A percentile compares a stretch with the other conserved stretches of the same genome.
Conservation (phyloP, 2,329 filamentous ascomycete genomes). For the Plectosphaerella sp. region DNA sequence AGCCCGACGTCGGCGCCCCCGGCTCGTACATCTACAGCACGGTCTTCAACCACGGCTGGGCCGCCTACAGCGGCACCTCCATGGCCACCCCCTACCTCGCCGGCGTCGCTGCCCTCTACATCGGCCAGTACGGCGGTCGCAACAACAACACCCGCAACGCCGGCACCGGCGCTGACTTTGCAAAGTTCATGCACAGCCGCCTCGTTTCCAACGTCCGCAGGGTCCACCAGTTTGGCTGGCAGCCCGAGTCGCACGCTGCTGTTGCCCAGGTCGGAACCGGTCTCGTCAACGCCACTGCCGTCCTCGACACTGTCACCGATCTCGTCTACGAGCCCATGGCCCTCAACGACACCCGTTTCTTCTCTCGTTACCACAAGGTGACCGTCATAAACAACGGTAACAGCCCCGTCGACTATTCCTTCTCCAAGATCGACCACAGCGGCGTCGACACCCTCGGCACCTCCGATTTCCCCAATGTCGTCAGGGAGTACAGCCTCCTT, state of each 20-base stretch:
- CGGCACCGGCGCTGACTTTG: slow-evolving; percentile 9
- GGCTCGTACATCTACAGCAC: slow-evolving; percentile 35
- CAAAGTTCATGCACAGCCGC: slow-evolving; percentile 8
- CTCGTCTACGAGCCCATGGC: slow-evolving; percentile 31
- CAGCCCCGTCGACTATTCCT: slow-evolving; percentile 25
- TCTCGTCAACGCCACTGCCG: slow-evolving; percentile 33
- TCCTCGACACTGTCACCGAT: slow-evolving; percentile 28
- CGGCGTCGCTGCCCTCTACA: slow-evolving; percentile 29
- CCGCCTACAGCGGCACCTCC: slow-evolving; percentile 37
- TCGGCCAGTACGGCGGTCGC: slow-evolving; percentile 21
- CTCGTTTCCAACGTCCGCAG: slow-evolving; percentile 10
- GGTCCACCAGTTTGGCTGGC: background rate
- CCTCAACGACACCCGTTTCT: slow-evolving; percentile 37
- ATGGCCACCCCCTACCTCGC: slow-evolving; percentile 40
- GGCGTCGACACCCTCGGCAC: slow-evolving; percentile 4
- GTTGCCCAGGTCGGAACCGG: slow-evolving; percentile 34
- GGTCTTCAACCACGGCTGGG: slow-evolving; percentile 24
- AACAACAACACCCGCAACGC: background rate
- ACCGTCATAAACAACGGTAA: slow-evolving; percentile 4
- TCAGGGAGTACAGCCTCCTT: background rate
- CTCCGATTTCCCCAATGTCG: background rate
- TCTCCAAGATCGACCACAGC: slow-evolving; percentile 11
- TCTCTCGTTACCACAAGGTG: slow-evolving; percentile 17
- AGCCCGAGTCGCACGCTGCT: slow-evolving; percentile 16
- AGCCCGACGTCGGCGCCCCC: slow-evolving; percentile 37